Conservation (phyloP, 2,329 filamentous ascomycete species). For the Colletotrichum brevisporum region DNA sequence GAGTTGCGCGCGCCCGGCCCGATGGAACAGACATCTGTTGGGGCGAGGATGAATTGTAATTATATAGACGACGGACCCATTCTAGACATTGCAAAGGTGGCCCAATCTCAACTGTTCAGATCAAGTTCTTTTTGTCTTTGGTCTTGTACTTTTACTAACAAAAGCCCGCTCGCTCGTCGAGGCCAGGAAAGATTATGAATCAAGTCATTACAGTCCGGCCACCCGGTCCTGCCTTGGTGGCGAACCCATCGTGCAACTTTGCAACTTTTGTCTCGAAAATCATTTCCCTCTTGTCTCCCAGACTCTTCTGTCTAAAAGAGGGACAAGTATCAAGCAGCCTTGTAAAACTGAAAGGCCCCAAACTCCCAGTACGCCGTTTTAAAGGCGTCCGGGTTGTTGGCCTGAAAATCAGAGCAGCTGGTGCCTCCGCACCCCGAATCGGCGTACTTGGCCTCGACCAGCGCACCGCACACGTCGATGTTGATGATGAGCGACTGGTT, state of each 20-base stretch:
- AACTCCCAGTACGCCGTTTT: slow-evolving; percentile 77
- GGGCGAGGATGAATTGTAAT: slow-evolving; percentile 11
- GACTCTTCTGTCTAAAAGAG: neutral
- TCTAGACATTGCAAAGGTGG: slow-evolving; percentile 8
- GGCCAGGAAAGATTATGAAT: slow-evolving; percentile 12
- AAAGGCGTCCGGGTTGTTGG: slow-evolving; percentile 69
- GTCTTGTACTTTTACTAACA: neutral
- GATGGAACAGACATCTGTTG: neutral
- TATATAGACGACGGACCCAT: slow-evolving; percentile 18
- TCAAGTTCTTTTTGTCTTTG: neutral
- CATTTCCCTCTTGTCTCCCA: neutral
- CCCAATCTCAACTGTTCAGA: too few species aligned
- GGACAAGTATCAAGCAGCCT: slow-evolving; percentile 43
- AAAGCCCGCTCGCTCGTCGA: slow-evolving; percentile 4
- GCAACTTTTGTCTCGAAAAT: neutral
- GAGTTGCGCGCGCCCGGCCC: neutral
- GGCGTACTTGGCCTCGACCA: slow-evolving; percentile 63
- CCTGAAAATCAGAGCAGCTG: slow-evolving; percentile 71
- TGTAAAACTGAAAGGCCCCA: slow-evolving; percentile 71
- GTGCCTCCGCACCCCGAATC: slow-evolving; percentile 59
- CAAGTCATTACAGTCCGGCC: slow-evolving; percentile 1
- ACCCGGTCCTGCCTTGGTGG: slow-evolving; percentile 28
- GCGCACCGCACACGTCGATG: slow-evolving; percentile 74
- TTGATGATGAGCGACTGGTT: slow-evolving; percentile 78
- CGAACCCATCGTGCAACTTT: neutral